Evolutionary conservation across 192 early-diverging fungal genomes (phyloP).

Genomic region (Spizellomyces punctatus): DNA sequence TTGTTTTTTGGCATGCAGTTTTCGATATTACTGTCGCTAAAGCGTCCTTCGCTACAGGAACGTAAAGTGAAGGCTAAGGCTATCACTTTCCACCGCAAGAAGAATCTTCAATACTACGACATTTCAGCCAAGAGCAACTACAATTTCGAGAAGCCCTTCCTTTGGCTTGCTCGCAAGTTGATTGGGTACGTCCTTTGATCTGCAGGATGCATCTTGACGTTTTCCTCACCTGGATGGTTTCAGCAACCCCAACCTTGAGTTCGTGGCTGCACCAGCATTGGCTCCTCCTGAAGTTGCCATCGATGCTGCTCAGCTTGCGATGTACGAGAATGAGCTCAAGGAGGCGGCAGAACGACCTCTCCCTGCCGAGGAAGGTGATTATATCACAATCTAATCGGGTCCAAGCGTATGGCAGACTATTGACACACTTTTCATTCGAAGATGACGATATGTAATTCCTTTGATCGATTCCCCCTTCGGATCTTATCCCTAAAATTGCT

Average conservation of each 20-base stretch:
- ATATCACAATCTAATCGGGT: neutral
- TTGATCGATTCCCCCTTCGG: neutral
- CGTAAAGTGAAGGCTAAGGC: slow-evolving; percentile 99
- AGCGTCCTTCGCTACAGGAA: slow-evolving; percentile 56
- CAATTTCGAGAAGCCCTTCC: slow-evolving; percentile 99
- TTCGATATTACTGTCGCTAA: neutral
- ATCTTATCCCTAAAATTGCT: no score
- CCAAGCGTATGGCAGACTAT: neutral
- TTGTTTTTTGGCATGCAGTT: neutral
- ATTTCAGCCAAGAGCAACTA: slow-evolving; percentile 99
- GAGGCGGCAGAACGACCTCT: slow-evolving; percentile 83
- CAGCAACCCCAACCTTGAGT: slow-evolving; percentile 91
- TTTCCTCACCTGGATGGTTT: neutral
- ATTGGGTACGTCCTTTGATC: slow-evolving; percentile 56
- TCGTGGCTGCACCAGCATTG: slow-evolving; percentile 96
- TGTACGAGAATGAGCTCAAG: slow-evolving; percentile 80
- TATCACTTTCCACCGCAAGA: slow-evolving; percentile 99
- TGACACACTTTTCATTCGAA: neutral
- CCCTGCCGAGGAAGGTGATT: slow-evolving; percentile 71
- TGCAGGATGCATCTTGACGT: no score
- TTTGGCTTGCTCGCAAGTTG: slow-evolving; percentile 99
- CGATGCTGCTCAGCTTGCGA: slow-evolving; percentile 73
- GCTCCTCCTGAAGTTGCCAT: slow-evolving; percentile 91
- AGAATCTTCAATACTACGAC: slow-evolving; percentile 99
- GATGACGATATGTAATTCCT: slow-evolving; percentile 36